These are phyloP conservation scores for Candida mesenterica DNA, from an alignment of 1,139 yeast species.

Conservation along the genomic window DNA sequence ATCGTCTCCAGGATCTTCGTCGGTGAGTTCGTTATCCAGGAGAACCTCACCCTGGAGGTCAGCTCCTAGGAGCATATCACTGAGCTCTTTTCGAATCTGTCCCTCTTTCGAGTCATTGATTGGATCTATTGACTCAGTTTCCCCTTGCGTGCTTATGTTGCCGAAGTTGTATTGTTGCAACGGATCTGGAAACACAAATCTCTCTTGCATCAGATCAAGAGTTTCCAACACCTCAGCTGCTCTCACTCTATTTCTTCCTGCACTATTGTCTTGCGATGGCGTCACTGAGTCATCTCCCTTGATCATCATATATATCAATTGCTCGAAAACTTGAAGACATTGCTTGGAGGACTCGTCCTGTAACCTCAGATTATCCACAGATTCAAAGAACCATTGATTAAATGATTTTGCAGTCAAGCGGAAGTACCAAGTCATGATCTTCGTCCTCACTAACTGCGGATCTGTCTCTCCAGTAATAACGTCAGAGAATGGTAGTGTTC, in stretches of 20 bases:
- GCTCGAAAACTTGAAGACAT: constrained; percentile 20
- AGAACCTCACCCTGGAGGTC: too few relatives aligned
- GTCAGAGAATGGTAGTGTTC: constrained; percentile 57
- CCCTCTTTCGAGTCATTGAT: constrained; percentile 2
- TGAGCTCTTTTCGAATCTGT: too few relatives aligned
- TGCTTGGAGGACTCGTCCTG: constrained; percentile 2
- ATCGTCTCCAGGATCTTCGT: constrained; percentile 3
- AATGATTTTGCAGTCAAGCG: constrained; percentile 20
- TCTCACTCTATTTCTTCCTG: constrained; percentile 8
- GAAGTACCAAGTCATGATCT: constrained; percentile 34
- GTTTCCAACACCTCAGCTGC: constrained; percentile 20
- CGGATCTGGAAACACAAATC: constrained; percentile 7
- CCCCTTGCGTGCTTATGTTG: neutral
- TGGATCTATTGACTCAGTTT: constrained; percentile 2
- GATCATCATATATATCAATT: constrained; percentile 31
- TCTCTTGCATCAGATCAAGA: constrained; percentile 18
- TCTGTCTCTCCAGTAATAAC: constrained; percentile 30
- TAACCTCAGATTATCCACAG: neutral
- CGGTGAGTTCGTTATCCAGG: constrained; percentile 5
- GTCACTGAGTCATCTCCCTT: constrained; percentile 21
- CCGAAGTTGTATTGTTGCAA: constrained; percentile 1
- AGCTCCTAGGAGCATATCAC: too few relatives aligned
- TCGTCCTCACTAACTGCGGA: constrained; percentile 28
- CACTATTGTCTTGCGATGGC: neutral
- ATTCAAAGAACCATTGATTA: constrained; percentile 25